Base-by-base conservation (phyloP, 1,284 basidiomycete species). In the Phlebopus sp. region DNA sequence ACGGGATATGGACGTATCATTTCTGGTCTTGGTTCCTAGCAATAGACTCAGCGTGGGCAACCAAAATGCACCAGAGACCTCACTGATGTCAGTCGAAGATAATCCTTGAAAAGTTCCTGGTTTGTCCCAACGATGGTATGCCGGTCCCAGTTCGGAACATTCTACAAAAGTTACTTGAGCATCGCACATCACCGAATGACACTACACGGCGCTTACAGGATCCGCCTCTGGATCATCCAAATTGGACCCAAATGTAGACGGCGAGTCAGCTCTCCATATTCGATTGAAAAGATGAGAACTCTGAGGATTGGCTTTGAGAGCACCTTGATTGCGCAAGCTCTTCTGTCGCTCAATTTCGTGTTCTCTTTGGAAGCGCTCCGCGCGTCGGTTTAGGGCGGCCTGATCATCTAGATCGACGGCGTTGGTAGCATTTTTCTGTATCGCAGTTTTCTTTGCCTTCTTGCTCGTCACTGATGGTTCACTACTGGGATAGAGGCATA, bases 71-170 rank as follows among this genome's bases (percentile, higher is more conserved):
- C 19, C 44, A 11, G 18, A 55, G 40, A 38, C 35, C 86, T 60
- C 61, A 92, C 92, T 53, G 92, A 91, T 41, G 97, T 99, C 50
- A 99, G 73, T 31, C 97, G 86, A 21, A 99, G 74, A 68, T 98
- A 99, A 51, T 93, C 89, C 72, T 99, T 99, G 75, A 98, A 97
- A 21, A 97, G 74, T 58, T 90, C 89, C 55, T 79, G 79, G 43
- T 80, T 90, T 21, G 89, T 94, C 45, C 97, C 97, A 42, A 97
- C 91, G 59, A 99, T 97, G 4, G 95, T 97, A 68, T 87, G 79
- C 46, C 84, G 83, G 73, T 99, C 96, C 97, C 97, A 99, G 67
- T 97, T 90, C 49, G 95, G 87, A 9, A 97, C 93, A 60, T 96
- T 95, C 94, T 95, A 62, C 17, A 10, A 39, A 47, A 29, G 30